A percentile compares a stretch with the other conserved stretches of the same genome.
These are phyloP conservation scores for Podila epicladia DNA, from an alignment of 192 early-diverging fungal genomes.

Conservation along the genomic window DNA sequence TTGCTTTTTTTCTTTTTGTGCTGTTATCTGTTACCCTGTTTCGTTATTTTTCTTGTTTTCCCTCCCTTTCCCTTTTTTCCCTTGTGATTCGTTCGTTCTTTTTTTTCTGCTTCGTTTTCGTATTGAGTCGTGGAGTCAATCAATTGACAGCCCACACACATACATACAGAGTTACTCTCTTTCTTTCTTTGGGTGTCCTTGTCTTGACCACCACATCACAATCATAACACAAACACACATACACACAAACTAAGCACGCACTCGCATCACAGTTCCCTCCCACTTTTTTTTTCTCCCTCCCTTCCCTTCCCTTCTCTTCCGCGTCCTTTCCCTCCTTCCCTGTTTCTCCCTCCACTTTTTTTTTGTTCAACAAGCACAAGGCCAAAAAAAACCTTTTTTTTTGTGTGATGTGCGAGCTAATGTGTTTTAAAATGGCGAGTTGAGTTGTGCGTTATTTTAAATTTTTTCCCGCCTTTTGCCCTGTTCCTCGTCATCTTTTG, in stretches of 20 bases:
- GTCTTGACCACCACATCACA: neutral
- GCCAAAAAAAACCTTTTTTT: too few relatives aligned
- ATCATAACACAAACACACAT: too few relatives aligned
- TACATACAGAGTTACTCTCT: neutral
- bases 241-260: too few relatives aligned
- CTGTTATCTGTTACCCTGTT: neutral
- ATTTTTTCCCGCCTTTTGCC: too few relatives aligned
- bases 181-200: neutral
- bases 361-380: too few relatives aligned
- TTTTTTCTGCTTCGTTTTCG: neutral
- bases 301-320: neutral
- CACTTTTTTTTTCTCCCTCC: neutral
- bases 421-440: too few relatives aligned
- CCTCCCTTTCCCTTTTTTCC: slow-evolving; percentile 4
- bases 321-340: neutral
- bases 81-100: neutral
- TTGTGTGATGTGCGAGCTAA: too few relatives aligned
- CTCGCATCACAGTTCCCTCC: neutral
- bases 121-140: neutral
- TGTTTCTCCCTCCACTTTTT: neutral
- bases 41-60: slow-evolving; percentile 1
- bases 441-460: too few relatives aligned
- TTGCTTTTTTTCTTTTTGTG: neutral
- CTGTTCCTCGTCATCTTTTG: too few relatives aligned
- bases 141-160: neutral